A percentile compares a stretch with the other conserved stretches of the same genome.
Evolutionary conservation across 2,329 filamentous ascomycete genomes (phyloP).

Genomic region (Alternaria novae-zelandiae): DNA sequence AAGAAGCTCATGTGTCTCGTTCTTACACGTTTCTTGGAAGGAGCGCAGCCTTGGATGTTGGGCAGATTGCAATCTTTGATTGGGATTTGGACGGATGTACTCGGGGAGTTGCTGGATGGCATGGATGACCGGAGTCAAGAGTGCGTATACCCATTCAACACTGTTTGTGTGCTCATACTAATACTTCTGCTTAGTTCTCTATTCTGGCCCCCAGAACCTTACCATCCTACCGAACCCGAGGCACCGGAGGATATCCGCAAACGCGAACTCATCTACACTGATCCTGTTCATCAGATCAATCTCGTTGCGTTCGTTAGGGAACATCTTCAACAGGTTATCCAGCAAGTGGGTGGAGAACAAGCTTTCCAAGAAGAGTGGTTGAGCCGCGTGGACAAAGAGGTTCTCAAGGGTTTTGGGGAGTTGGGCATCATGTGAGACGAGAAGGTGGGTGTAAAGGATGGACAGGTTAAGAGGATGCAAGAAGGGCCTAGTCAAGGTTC

Average conservation of each 20-base stretch:
- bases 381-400: slow-evolving; percentile 76
- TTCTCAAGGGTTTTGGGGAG: slow-evolving; percentile 67
- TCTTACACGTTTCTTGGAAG: slow-evolving; percentile 73
- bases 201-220: slow-evolving; percentile 48
- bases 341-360: slow-evolving; percentile 67
- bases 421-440: slow-evolving; percentile 43
- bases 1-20: slow-evolving; percentile 77
- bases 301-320: slow-evolving; percentile 69
- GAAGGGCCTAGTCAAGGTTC: background rate
- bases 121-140: slow-evolving; percentile 54
- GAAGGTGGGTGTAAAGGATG: background rate
- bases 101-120: slow-evolving; percentile 70
- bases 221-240: slow-evolving; percentile 42
- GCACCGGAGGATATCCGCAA: slow-evolving; percentile 54
- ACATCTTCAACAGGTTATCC: slow-evolving; percentile 65
- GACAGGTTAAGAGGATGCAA: background rate
- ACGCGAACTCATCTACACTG: slow-evolving; percentile 61
- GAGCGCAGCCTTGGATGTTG: slow-evolving; percentile 65
- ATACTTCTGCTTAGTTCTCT: slow-evolving; percentile 44
- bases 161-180: background rate
- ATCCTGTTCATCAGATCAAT: slow-evolving; percentile 72
- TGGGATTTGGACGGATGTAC: slow-evolving; percentile 74
- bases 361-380: slow-evolving; percentile 72
- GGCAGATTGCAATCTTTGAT: slow-evolving; percentile 74
- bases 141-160: slow-evolving; percentile 25